A percentile compares a stretch with the other conserved stretches of the same genome.
These are phyloP conservation scores for Sarocladium brachiariae DNA, from an alignment of 2,329 filamentous ascomycete species.

Conservation along the genomic window DNA sequence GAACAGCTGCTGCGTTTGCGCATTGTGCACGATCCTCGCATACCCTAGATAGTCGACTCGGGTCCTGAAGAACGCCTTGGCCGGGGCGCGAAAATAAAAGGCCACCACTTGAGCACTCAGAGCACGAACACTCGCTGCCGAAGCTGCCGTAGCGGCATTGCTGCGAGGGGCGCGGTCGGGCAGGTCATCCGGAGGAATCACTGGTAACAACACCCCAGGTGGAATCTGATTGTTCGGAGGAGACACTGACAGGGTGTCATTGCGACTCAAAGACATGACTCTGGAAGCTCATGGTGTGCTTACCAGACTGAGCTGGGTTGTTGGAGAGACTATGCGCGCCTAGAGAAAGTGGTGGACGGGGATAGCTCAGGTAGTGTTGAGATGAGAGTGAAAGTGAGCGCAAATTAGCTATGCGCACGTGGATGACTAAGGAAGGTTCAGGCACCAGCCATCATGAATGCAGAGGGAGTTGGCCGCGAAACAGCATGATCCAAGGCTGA, in stretches of 20 bases:
- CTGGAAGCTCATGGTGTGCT: slow-evolving; percentile 23
- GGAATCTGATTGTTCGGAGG: slow-evolving; percentile 21
- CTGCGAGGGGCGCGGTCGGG: slow-evolving; percentile 42
- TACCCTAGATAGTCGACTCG: slow-evolving; percentile 74
- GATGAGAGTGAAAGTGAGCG: neutral
- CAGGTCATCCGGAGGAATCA: slow-evolving; percentile 33
- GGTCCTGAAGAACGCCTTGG: slow-evolving; percentile 88
- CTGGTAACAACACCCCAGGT: slow-evolving; percentile 35
- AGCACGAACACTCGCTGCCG: slow-evolving; percentile 76
- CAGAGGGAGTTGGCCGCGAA: neutral
- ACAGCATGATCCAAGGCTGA: neutral
- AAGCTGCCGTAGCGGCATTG: slow-evolving; percentile 63
- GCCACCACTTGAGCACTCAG: slow-evolving; percentile 76
- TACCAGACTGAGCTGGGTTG: neutral
- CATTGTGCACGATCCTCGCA: slow-evolving; percentile 45
- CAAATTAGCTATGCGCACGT: slow-evolving; percentile 3
- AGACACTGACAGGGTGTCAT: slow-evolving; percentile 12
- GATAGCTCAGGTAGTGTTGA: neutral
- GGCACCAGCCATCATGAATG: neutral
- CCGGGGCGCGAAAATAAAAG: slow-evolving; percentile 87
- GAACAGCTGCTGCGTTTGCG: slow-evolving; percentile 31
- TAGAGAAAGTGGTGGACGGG: neutral
- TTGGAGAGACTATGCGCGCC: neutral
- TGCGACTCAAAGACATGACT: slow-evolving; percentile 23
- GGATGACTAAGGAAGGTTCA: neutral